Conservation (phyloP, 768 basidiomycete genomes). For the Rhizopogon roseolus region DNA sequence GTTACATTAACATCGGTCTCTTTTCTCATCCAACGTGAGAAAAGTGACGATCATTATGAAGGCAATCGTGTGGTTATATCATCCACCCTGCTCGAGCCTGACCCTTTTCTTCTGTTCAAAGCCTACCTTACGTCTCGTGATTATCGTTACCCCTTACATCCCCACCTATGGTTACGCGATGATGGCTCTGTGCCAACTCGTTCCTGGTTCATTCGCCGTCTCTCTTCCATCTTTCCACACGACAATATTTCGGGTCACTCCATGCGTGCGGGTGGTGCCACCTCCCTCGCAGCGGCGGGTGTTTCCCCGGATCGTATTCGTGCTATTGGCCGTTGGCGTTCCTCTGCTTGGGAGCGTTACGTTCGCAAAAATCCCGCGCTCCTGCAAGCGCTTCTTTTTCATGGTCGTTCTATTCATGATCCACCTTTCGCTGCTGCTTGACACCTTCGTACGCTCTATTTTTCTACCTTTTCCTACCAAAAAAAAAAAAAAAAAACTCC, state of each 20-base stretch:
- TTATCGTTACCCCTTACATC: conserved; percentile 16
- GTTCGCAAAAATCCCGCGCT: conserved; percentile 35
- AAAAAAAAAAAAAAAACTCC: no score
- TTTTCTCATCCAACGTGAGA: no score
- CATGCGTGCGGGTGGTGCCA: conserved; percentile 39
- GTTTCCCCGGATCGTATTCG: conserved; percentile 28
- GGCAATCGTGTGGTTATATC: no score
- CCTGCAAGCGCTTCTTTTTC: conserved; percentile 18
- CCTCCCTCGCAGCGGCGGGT: conserved; percentile 28
- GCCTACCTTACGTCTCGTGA: no score
- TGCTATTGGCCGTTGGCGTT: conserved; percentile 34
- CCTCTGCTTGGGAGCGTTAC: conserved; percentile 30
- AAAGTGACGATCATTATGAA: no score
- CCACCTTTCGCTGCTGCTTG: not conserved
- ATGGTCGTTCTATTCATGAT: conserved; percentile 1
- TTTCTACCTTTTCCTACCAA: no score
- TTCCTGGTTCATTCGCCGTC: conserved; percentile 29
- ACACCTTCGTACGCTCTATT: no score
- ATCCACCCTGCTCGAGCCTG: no score
- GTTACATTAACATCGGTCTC: no score
- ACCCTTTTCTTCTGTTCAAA: no score
- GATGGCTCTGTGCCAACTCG: conserved; percentile 28
- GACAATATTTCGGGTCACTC: conserved; percentile 19
- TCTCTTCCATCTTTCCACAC: not conserved
- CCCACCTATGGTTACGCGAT: conserved; percentile 28